These are phyloP conservation scores for Pelargonium australe DNA, from an alignment of 441 rosid genomes.

Conservation along the genomic window DNA sequence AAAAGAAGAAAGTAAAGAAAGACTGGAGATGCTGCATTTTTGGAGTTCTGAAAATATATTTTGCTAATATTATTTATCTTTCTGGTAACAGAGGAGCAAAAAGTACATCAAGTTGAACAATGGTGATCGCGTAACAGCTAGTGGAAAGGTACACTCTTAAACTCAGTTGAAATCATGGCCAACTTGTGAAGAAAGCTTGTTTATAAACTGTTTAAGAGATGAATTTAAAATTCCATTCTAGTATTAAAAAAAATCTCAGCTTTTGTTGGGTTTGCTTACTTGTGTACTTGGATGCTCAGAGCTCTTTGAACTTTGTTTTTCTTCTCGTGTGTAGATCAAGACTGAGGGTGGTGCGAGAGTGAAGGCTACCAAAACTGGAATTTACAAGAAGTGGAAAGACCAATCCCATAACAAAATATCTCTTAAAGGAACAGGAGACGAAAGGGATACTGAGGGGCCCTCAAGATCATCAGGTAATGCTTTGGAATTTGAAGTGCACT, in stretches of 20 bases:
- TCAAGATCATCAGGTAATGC: constrained; percentile 44
- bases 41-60: constrained; percentile 6
- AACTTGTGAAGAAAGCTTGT: not conserved
- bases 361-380: constrained; percentile 61
- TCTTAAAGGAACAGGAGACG: constrained; percentile 39
- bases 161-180: constrained; percentile 9
- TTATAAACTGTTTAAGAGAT: not conserved
- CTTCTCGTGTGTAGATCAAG: constrained; percentile 46
- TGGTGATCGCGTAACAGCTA: constrained; percentile 92
- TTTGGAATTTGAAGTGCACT: not conserved
- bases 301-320: constrained; percentile 10
- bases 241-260: not conserved
- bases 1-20: not conserved
- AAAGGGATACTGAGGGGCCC: constrained; percentile 37
- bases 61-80: constrained; percentile 10
- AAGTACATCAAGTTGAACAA: constrained; percentile 88
- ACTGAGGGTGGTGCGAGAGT: constrained; percentile 89
- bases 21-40: constrained; percentile 15
- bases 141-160: constrained; percentile 70
- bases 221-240: not conserved
- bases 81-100: constrained; percentile 71
- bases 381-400: constrained; percentile 87
- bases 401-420: constrained; percentile 54
- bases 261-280: not conserved
- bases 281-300: not conserved